Conservation (phyloP, 1,284 basidiomycete genomes). For the Naganishia sp. region DNA sequence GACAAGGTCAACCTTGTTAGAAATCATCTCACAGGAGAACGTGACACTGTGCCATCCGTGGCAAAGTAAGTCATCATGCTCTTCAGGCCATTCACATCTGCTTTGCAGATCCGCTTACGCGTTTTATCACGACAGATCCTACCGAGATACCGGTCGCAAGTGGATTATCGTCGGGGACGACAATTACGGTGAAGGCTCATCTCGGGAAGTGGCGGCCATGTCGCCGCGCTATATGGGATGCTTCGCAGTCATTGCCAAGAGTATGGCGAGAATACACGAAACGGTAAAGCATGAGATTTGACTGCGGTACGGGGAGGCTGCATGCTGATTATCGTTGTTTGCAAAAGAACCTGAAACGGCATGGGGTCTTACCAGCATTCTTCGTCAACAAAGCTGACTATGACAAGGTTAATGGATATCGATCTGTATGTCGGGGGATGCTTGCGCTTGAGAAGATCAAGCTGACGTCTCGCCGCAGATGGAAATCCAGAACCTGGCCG, state of each 20-base stretch:
- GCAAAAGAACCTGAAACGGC: constrained; percentile 24
- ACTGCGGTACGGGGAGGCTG: not conserved
- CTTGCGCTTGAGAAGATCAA: no score
- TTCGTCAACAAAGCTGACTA: constrained; percentile 11
- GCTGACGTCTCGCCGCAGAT: not conserved
- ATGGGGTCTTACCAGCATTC: constrained; percentile 4
- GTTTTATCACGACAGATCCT: constrained; percentile 33
- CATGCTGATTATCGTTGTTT: not conserved
- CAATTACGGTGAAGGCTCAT: constrained; percentile 53
- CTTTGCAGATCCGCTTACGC: not conserved
- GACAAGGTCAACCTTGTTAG: constrained; percentile 48
- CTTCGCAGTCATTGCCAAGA: constrained; percentile 48
- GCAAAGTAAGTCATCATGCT: constrained; percentile 27
- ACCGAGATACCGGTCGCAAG: constrained; percentile 46
- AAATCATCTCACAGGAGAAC: constrained; percentile 41
- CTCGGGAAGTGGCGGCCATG: constrained; percentile 51
- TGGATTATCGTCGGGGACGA: constrained; percentile 53
- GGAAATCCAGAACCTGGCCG: not conserved
- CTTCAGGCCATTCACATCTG: not conserved
- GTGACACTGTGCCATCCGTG: constrained; percentile 47
- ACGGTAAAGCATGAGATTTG: constrained; percentile 31
- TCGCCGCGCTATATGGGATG: constrained; percentile 52
- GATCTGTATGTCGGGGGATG: not conserved
- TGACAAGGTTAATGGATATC: constrained; percentile 2
- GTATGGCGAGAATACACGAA: constrained; percentile 52